Percentiles rank a stretch among this genome's conserved stretches.
phyloP scores from a whole-genome alignment of 2,329 filamentous ascomycete genomes.

The Calonectria hawksworthii region DNA sequence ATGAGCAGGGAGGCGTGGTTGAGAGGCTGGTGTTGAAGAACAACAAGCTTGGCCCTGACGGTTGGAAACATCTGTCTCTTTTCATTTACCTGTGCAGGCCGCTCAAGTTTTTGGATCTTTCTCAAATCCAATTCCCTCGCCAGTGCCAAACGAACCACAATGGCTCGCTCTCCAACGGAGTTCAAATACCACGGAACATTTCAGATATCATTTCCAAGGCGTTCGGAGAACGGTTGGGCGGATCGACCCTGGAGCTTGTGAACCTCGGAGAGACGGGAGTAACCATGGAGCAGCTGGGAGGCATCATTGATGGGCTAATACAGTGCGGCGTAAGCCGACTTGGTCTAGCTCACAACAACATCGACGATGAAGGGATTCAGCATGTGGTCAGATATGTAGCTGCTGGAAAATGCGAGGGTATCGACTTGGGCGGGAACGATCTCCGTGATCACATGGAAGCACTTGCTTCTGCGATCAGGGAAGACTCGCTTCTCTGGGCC shows the following conservation, averaged over 20 bases:
- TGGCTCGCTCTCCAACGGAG: constrained; percentile 50
- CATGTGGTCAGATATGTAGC: constrained; percentile 84
- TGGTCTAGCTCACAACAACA: constrained; percentile 85
- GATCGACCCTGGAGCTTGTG: constrained; percentile 83
- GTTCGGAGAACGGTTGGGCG: constrained; percentile 82
- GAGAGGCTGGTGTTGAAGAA: constrained; percentile 92
- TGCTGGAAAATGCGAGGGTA: constrained; percentile 83
- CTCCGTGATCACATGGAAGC: constrained; percentile 67
- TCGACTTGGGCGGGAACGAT: constrained; percentile 92
- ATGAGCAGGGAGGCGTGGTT: constrained; percentile 78
- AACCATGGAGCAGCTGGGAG: constrained; percentile 77
- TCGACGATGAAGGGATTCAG: constrained; percentile 80
- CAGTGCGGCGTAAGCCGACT: constrained; percentile 83
- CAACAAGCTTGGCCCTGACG: constrained; percentile 88
- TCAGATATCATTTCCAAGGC: constrained; percentile 80
- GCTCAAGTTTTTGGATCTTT: constrained; percentile 88
- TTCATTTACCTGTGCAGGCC: constrained; percentile 93
- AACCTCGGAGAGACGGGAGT: constrained; percentile 86
- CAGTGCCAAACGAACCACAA: constrained; percentile 49
- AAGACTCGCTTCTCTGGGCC: constrained; percentile 77
- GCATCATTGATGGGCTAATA: constrained; percentile 85
- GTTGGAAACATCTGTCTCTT: constrained; percentile 91
- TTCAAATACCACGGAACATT: constrained; percentile 51
- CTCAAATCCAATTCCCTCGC: constrained; percentile 82
- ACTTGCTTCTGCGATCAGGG: constrained; percentile 66